Base-by-base conservation (phyloP, 257 asterid species). In the Cordia subcordata region DNA sequence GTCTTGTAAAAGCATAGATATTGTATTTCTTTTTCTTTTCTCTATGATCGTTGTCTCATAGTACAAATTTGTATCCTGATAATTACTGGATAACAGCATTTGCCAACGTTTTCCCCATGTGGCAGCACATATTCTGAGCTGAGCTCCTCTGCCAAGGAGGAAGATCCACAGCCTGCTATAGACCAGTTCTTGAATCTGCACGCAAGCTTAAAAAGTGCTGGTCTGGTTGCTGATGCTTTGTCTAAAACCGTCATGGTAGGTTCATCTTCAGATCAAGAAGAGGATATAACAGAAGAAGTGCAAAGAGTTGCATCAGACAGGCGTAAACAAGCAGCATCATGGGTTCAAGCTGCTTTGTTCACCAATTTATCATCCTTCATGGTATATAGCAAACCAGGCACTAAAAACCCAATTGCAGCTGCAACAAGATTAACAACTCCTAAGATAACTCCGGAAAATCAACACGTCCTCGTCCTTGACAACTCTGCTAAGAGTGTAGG, bases 331-430 rank as follows among this genome's bases (percentile, higher is more conserved):
- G 97, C 97, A 39, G 75, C 90, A 54, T 73, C 83, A 49, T 93
- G 99, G 99, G 94, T 93, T 62, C 82, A 86, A 55, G 95, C 90
- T 49, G 99, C 96, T 19, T 66, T 89, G 61, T 82, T 86, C 19
- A 75, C 99, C 72, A 85, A 86, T 67, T 62, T 93, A 53, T 63
- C 97, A 27, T 70, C 94, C 63, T 89, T 93, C 60, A 78, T 89
- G 6, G 74, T 75, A 20, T 93, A 77, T 54, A 73, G 68, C 74
- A 90, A 80, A 78, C 79, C 85, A 21, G 83, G 75, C 53, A 55
- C 68, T 57, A 73, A 69, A n/a, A 61, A 44, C 56, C 67, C 75
- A 15, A 49, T 54, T 46, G 40, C 70, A 61, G 58, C 64, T 44
- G 70, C 81, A 18, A 67, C 73, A 61, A 75, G 78, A 21, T 19